Conservation (phyloP, 2,329 filamentous ascomycete species). For the Orbilia oligospora region DNA sequence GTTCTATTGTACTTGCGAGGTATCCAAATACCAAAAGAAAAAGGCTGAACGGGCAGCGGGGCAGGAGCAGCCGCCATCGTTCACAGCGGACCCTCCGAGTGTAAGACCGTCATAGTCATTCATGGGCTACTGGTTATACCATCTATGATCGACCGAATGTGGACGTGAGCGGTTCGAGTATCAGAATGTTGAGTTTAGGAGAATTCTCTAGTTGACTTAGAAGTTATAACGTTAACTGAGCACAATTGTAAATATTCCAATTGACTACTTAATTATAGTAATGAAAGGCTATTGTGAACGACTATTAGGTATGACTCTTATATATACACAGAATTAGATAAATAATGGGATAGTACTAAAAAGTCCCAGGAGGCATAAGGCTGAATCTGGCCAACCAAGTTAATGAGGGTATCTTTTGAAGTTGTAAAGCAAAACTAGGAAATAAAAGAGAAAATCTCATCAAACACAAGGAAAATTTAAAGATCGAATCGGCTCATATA, state of each 20-base stretch:
- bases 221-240: no score
- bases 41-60: slow-evolving; percentile 12
- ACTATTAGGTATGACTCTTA: slow-evolving; percentile 8
- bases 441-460: slow-evolving; percentile 5
- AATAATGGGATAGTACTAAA: not conserved
- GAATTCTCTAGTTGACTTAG: not conserved
- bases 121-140: not conserved
- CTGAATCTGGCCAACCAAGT: slow-evolving; percentile 3
- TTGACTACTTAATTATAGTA: not conserved
- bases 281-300: not conserved
- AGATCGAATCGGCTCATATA: slow-evolving; percentile 7
- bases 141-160: no score
- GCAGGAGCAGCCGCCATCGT: slow-evolving; percentile 2
- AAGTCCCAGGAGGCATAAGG: not conserved
- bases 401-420: slow-evolving; percentile 49
- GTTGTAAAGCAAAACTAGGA: slow-evolving; percentile 14
- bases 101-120: not conserved
- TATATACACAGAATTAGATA: slow-evolving; percentile 9
- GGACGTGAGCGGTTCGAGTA: no score
- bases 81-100: not conserved
- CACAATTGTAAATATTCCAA: not conserved
- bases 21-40: slow-evolving; percentile 41
- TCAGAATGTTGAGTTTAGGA: no score
- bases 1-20: slow-evolving; percentile 40
- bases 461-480: slow-evolving; percentile 18